Conservation (phyloP, 805 yeast genomes). For the Candida ovalis region DNA sequence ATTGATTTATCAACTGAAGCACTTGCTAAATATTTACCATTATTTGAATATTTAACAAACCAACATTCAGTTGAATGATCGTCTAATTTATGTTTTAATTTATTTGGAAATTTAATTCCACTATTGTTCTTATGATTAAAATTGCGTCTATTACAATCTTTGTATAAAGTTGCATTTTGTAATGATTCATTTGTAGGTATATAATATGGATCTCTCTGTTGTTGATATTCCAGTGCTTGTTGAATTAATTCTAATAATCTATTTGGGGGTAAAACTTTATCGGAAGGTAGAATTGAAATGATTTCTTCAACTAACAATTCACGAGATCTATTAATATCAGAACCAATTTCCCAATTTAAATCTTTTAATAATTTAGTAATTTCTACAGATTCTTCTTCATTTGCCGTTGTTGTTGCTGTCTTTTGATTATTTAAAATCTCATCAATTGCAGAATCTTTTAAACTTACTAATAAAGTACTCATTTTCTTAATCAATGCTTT, state of each 20-base stretch:
- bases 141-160: conserved; percentile 20
- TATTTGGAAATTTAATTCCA: conserved; percentile 36
- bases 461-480: conserved; percentile 20
- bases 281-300: conserved; percentile 45
- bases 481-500: conserved; percentile 10
- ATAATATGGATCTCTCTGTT: conserved; percentile 21
- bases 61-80: conserved; percentile 76
- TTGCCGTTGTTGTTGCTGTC: conserved; percentile 9
- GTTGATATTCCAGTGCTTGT: conserved; percentile 50
- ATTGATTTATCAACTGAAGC: conserved; percentile 67
- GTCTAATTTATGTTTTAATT: conserved; percentile 40
- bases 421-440: neutral
- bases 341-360: conserved; percentile 16
- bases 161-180: conserved; percentile 16
- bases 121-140: conserved; percentile 11
- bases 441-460: conserved; percentile 24
- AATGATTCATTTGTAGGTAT: conserved; percentile 16
- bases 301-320: conserved; percentile 38
- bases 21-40: conserved; percentile 73
- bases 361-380: conserved; percentile 8
- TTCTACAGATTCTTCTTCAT: neutral
- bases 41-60: conserved; percentile 74
- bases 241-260: conserved; percentile 46
- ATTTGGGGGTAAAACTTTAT: conserved; percentile 42
- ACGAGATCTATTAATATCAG: conserved; percentile 32